Evolutionary conservation across 352 stramenopile genomes (phyloP).

Genomic region (Pythium utonaiense): DNA sequence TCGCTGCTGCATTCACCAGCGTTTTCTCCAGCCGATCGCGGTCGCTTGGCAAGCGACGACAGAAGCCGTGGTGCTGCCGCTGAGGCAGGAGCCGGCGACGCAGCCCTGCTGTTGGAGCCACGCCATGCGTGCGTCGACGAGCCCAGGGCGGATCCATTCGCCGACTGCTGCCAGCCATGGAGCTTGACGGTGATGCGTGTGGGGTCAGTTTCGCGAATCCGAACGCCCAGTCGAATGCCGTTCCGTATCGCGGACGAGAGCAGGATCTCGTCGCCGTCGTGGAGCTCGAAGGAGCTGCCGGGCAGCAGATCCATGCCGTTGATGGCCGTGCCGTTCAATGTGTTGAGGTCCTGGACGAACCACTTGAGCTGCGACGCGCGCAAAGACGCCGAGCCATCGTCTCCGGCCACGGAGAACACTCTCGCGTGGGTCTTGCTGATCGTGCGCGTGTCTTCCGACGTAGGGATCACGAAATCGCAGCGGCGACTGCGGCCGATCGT

Average conservation of each 20-base stretch:
- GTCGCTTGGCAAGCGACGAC: slow-evolving; percentile 14
- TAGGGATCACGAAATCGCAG: slow-evolving; percentile 68
- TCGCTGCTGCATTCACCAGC: slow-evolving; percentile 5
- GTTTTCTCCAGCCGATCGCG: slow-evolving; percentile 8
- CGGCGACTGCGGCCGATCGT: slow-evolving; percentile 66
- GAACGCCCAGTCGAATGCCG: slow-evolving; percentile 47
- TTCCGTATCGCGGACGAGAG: slow-evolving; percentile 64
- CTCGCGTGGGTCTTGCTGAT: slow-evolving; percentile 73
- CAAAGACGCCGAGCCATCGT: neutral
- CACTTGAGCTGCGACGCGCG: slow-evolving; percentile 27
- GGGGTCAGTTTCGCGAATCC: slow-evolving; percentile 38
- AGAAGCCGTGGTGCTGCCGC: neutral
- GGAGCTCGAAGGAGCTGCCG: slow-evolving; percentile 55
- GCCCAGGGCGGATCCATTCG: neutral
- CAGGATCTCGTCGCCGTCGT: slow-evolving; percentile 65
- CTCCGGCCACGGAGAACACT: slow-evolving; percentile 44
- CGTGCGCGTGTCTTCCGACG: slow-evolving; percentile 65
- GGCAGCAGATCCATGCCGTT: slow-evolving; percentile 61
- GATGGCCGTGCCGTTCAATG: slow-evolving; percentile 75
- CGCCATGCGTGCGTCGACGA: slow-evolving; percentile 3
- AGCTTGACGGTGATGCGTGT: slow-evolving; percentile 43
- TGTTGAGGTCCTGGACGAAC: slow-evolving; percentile 77
- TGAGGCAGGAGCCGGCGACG: neutral
- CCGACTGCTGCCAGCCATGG: slow-evolving; percentile 1
- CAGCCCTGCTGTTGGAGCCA: neutral